Conservation (phyloP, 768 basidiomycete species). For the Mrakia gelida region DNA sequence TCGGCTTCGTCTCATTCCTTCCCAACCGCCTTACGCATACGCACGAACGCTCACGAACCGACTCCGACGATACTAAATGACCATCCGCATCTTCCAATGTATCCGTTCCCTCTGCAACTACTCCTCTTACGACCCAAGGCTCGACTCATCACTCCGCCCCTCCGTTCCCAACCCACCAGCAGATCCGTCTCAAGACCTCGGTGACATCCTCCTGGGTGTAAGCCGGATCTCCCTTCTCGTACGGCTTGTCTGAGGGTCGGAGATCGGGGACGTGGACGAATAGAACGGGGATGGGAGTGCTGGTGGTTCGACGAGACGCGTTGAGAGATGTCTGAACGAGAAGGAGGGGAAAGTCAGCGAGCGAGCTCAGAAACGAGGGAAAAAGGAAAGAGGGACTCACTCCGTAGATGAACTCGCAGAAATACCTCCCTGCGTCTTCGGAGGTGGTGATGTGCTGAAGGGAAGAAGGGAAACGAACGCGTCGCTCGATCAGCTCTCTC, state of each 20-base stretch:
- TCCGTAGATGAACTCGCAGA: constrained; percentile 12
- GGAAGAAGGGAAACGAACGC: background rate
- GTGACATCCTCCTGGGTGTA: background rate
- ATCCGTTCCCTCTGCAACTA: background rate
- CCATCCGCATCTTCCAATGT: background rate
- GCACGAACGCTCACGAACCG: background rate
- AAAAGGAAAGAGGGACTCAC: background rate
- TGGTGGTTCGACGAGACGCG: background rate
- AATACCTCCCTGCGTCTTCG: background rate
- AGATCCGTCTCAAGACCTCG: background rate
- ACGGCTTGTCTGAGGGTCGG: background rate
- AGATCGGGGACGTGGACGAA: constrained; percentile 9
- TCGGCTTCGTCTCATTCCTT: too few relatives aligned
- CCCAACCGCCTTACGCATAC: too few relatives aligned
- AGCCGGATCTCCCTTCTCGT: background rate
- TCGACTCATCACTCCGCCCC: background rate
- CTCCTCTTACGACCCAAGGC: too few relatives aligned
- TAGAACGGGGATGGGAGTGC: background rate
- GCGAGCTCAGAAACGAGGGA: too few relatives aligned
- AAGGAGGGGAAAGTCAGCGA: too few relatives aligned
- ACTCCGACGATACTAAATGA: background rate
- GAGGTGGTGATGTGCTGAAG: background rate
- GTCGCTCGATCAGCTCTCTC: background rate
- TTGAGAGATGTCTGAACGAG: background rate
- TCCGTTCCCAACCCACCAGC: constrained; percentile 4